Base-by-base conservation (phyloP, 2,329 filamentous ascomycete species). In the Fusarium chlamydosporum region DNA sequence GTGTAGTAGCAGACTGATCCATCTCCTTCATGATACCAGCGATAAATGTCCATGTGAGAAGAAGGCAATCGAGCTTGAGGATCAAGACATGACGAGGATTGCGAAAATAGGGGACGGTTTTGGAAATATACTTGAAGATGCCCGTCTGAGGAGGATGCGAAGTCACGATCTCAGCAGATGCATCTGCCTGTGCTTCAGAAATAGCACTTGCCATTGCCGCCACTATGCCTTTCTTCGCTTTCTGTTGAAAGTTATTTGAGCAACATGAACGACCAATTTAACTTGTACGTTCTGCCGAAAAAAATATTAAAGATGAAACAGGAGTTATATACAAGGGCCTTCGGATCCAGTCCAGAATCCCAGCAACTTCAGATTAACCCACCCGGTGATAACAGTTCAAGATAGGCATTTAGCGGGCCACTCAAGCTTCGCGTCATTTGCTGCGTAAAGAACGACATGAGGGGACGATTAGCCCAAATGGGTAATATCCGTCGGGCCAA, bases 11-110 rank as follows among this genome's bases (percentile, higher is more conserved):
- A 4, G 75, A 77, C 57, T 79, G 78, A 38, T 79, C 77, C 76
- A 79, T 77, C 45, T 79, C 78, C 40, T 79, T 79, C 66, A 79
- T 70, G 13, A 79, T 66, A 4, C 78, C 78, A 8, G 78, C 78
- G 3, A 79, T 58, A 40, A 80, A 80, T 6, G 77, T 76, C 79
- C 79, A 80, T 5, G 75, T 65, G 20, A 79, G 64, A 18, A 79
- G 74, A n/a, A 79, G 68, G 18, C 76, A 69, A 41, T 79, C 77
- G 31, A 79, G 72, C 42, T 79, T 79, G 67, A 79, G 74, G 6
- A 79, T 67, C 7, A 79, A 65, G 4, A 78, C 76, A 70, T 79
- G 73, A n/a, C 73, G 65, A 2, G 77, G 72, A 23, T 78, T 61
- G 34, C 73, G 70, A 26, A 79, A 79, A 16, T 73, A 73, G 0